A percentile compares a stretch with the other conserved stretches of the same genome.
Evolutionary conservation across 176 grass and related monocot genomes (phyloP).

Genomic region (Aechmea fasciata): DNA sequence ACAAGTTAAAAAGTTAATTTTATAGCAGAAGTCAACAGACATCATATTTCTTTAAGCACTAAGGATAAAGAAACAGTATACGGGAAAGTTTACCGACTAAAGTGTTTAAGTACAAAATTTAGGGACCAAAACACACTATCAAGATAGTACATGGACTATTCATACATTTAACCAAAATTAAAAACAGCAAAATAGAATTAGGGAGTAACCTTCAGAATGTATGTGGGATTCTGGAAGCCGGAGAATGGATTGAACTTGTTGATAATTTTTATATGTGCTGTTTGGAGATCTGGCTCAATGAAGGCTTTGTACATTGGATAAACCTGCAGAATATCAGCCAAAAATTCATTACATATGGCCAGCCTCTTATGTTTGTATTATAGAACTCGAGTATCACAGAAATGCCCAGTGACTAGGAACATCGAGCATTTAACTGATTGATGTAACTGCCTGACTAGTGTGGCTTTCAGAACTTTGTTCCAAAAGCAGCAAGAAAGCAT

Average conservation of each 20-base stretch:
- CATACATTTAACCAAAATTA: not conserved
- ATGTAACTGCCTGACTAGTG: no score
- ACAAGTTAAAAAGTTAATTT: no score
- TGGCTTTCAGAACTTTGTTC: no score
- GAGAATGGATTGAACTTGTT: slow-evolving; percentile 85
- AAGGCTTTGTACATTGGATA: slow-evolving; percentile 99
- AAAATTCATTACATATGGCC: slow-evolving; percentile 1
- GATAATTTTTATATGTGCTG: slow-evolving; percentile 86
- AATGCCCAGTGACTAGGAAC: not conserved
- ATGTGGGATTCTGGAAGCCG: slow-evolving; percentile 97
- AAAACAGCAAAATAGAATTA: not conserved
- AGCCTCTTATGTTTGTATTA: not conserved
- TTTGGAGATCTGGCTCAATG: slow-evolving; percentile 90
- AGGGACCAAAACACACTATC: no score
- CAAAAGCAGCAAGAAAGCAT: no score
- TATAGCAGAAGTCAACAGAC: no score
- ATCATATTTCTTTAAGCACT: no score
- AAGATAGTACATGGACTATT: no score
- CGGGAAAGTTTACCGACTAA: no score
- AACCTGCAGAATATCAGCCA: slow-evolving; percentile 41
- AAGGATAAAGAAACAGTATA: no score
- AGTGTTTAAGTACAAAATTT: no score
- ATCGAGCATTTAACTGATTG: no score
- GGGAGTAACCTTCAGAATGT: slow-evolving; percentile 73
- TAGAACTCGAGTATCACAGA: not conserved